Evolutionary conservation across 2,329 filamentous ascomycete species (phyloP).

Genomic region (Ophiostoma sp.): DNA sequence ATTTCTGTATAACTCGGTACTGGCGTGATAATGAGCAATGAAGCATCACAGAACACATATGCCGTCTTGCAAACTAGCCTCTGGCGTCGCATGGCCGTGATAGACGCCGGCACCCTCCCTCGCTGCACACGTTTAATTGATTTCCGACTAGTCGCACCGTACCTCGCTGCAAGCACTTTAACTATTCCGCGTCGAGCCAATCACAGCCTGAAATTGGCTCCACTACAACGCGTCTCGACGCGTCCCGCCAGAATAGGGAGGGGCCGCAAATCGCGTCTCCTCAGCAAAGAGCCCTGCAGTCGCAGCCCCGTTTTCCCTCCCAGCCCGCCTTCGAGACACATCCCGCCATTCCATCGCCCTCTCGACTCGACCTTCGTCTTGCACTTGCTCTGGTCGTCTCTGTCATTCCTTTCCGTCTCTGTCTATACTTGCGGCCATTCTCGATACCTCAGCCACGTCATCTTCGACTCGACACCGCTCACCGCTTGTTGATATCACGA

Average conservation of each 20-base stretch:
- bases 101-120: neutral
- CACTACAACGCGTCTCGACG: constrained; percentile 27
- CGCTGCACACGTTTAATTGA: neutral
- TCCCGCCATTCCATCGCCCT: constrained; percentile 15
- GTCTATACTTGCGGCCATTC: neutral
- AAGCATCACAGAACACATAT: neutral
- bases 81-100: neutral
- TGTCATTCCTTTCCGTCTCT: neutral
- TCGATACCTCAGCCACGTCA: neutral
- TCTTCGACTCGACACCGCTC: neutral
- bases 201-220: neutral
- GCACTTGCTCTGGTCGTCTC: neutral
- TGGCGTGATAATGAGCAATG: neutral
- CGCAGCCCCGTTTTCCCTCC: constrained; percentile 13
- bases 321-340: constrained; percentile 14
- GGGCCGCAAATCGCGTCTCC: constrained; percentile 18
- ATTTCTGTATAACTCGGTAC: neutral
- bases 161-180: constrained; percentile 27
- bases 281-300: neutral
- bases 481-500: constrained; percentile 12
- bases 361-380: neutral
- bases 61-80: too few relatives aligned
- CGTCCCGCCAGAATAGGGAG: constrained; percentile 22
- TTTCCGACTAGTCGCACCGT: neutral
- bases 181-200: constrained; percentile 24